phyloP scores from a whole-genome alignment of 768 basidiomycete genomes.

The Favolaschia claudopus region DNA sequence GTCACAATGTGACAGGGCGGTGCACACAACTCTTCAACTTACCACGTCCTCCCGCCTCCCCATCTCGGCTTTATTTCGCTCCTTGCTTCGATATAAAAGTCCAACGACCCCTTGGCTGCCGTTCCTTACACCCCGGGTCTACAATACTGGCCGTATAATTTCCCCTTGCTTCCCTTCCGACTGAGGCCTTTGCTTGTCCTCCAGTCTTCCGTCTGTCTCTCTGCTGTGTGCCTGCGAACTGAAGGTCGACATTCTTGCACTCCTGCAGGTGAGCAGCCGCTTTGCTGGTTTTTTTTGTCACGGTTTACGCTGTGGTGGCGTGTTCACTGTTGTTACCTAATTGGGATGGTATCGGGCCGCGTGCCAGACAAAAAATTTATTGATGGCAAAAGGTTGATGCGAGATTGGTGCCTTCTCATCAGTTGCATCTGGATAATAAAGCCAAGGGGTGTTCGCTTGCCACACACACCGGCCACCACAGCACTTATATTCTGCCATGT shows the following conservation, averaged over 20 bases:
- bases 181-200: background rate
- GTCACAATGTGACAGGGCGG: background rate
- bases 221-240: background rate
- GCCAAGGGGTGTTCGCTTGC: background rate
- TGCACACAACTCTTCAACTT: background rate
- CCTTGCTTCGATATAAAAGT: slow-evolving; percentile 12
- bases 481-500: slow-evolving; percentile 20
- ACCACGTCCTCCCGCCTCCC: slow-evolving; percentile 16
- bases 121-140: background rate
- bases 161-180: background rate
- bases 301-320: background rate
- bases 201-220: background rate
- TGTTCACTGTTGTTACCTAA: too few species aligned
- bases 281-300: slow-evolving; percentile 12
- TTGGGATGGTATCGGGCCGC: background rate
- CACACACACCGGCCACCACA: too few species aligned
- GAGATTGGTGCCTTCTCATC: too few species aligned
- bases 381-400: background rate
- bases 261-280: slow-evolving; percentile 10
- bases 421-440: slow-evolving; percentile 8
- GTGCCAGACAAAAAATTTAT: background rate
- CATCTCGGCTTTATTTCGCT: slow-evolving; percentile 1
- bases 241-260: background rate
- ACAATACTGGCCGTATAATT: slow-evolving; percentile 20
- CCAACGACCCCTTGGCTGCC: background rate